phyloP scores from a whole-genome alignment of 2,329 filamentous ascomycete species.

The Biscogniauxia sp. region DNA sequence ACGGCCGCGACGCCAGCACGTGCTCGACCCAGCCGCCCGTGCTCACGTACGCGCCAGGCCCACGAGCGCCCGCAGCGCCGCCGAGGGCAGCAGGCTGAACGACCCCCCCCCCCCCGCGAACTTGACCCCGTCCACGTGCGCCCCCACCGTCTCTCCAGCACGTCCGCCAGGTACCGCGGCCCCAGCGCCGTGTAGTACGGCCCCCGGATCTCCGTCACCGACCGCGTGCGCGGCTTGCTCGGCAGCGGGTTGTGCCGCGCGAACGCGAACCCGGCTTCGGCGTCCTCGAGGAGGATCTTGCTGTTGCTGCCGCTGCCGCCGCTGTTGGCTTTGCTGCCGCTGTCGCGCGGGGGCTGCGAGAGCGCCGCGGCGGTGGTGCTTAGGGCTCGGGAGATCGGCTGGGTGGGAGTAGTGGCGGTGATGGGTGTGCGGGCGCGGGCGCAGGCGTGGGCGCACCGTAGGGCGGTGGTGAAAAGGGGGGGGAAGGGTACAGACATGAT shows the following conservation, averaged over 20 bases:
- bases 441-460: constrained; percentile 9
- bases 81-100: constrained; percentile 49
- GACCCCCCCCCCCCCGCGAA: constrained; percentile 54
- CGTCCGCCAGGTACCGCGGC: constrained; percentile 49
- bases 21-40: constrained; percentile 56
- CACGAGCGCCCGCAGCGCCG: constrained; percentile 43
- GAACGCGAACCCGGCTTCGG: constrained; percentile 47
- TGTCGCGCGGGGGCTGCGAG: too few relatives aligned
- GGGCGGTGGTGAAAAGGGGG: background rate
- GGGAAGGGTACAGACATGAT: background rate
- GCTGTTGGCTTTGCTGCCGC: background rate
- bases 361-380: background rate
- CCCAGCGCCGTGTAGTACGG: constrained; percentile 56
- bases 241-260: constrained; percentile 48
- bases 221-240: constrained; percentile 44
- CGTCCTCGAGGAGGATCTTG: constrained; percentile 43
- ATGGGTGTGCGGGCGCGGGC: background rate
- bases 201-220: constrained; percentile 54
- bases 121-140: constrained; percentile 54
- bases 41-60: constrained; percentile 54
- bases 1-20: constrained; percentile 43
- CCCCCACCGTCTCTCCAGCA: constrained; percentile 55
- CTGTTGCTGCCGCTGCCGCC: background rate
- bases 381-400: background rate
- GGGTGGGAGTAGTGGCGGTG: background rate